Base-by-base conservation (phyloP, 2,329 filamentous ascomycete species). In the Alternaria brassicae region DNA sequence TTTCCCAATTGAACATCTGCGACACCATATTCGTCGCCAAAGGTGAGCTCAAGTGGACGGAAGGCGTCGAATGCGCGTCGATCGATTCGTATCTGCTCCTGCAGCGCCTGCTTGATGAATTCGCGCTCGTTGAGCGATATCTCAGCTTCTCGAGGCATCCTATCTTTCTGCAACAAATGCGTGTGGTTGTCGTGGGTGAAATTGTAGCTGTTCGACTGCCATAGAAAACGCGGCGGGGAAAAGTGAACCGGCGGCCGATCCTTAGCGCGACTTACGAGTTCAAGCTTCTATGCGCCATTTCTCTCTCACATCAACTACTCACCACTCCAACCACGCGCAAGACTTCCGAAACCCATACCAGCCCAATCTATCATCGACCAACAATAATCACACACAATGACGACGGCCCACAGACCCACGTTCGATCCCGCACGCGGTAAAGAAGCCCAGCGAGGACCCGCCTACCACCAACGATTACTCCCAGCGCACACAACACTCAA, bases 371-470 rank as follows among this genome's bases (percentile, higher is more conserved):
- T 19, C 1, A 3, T 4, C 15, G 10, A 8, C 3, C 4, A 23
- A 54, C 25, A 47, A 50, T n/a, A 39, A 2, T 12, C 6, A 32
- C 10, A 12, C 58, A 80, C 63, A 13, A 84, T 84, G 82, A 79
- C 77, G 36, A 81, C 79, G 80, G 88, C 88, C 58, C 88, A 89
- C 77, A 91, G 95, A 81, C 95, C 95, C 56, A 99, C 95, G 0
- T 99, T 99, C 76, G 95, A 99, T 78, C 95, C 95, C 66, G 91
- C 93, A 86, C 88, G 90, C 76, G 95, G 95, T 77, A 97, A 97
- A 84, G 95, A 99, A 80, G 92, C 93, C 72, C 90, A 93, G 60
- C 90, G 93, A 72, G 95, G 95, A 47, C 91, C 92, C 49, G 94
- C 93, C 70, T 98, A 97, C 82, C 95, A 99, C 77, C 94, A 98